A percentile compares a stretch with the other conserved stretches of the same genome.
Evolutionary conservation across 2,329 filamentous ascomycete genomes (phyloP).

Genomic region (Monilinia polystroma): DNA sequence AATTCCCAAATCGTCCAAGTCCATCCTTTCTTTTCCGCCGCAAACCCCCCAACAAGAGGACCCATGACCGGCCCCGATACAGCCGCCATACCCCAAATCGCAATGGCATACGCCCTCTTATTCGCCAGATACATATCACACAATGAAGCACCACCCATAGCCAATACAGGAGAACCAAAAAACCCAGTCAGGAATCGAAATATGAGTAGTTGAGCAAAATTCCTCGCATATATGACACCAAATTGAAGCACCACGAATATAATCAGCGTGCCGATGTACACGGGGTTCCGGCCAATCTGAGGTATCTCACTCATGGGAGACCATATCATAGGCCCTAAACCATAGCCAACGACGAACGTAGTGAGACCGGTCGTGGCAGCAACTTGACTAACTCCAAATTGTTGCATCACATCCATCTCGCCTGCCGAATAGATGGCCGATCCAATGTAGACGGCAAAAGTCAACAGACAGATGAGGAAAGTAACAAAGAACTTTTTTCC

Average conservation of each 20-base stretch:
- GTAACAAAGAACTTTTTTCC: conserved; percentile 47
- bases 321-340: conserved; percentile 62
- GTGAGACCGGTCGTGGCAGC: conserved; percentile 57
- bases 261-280: conserved; percentile 65
- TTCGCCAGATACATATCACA: conserved; percentile 51
- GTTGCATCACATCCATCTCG: conserved; percentile 48
- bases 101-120: conserved; percentile 57
- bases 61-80: conserved; percentile 54
- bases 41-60: conserved; percentile 59
- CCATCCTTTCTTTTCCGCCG: conserved; percentile 56
- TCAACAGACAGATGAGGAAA: conserved; percentile 53
- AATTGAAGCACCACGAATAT: conserved; percentile 60
- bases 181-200: conserved; percentile 64
- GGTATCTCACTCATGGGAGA: conserved; percentile 67
- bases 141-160: conserved; percentile 54
- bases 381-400: conserved; percentile 53
- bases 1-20: conserved; percentile 59
- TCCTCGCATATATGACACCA: conserved; percentile 48
- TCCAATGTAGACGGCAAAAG: conserved; percentile 56
- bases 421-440: conserved; percentile 50
- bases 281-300: conserved; percentile 62
- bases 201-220: conserved; percentile 54
- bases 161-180: conserved; percentile 61
- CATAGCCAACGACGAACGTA: conserved; percentile 62
- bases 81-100: conserved; percentile 54